Base-by-base conservation (phyloP, 345 rosid species). In the Sisymbrium irio region DNA sequence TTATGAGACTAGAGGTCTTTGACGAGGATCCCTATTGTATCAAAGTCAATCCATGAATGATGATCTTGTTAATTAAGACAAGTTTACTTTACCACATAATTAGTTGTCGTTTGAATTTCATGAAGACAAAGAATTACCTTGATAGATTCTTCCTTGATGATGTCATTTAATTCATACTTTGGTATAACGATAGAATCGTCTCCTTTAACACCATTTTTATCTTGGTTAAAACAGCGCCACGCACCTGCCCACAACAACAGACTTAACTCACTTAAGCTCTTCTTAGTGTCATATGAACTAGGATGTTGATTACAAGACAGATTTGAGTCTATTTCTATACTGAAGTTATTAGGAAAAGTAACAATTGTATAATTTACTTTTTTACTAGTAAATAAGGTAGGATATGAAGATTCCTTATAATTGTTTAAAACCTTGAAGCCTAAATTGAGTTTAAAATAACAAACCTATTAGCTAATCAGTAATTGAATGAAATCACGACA, bases 1-100 rank as follows among this genome's bases (percentile, higher is more conserved):
- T 30, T 14, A 14, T 7, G 49, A 73, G 65, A 54, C 77, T 73
- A 9, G 77, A 49, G 60, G 75, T 54, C 55, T 53, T 50, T 39
- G 70, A 41, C 37, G 14, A 1, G 25, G 54, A 51, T 12, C 69
- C 69, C 69, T 62, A 51, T 47, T 22, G 7, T 45, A 33, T 9
- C 65, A 69, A 58, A 58, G 35, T 9, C 12, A 44, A 56, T 33
- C 18, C 20, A 40, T 54, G 27, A 3, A 69, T 33, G 0, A 7
- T 27, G 28, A 13, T 54, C 30, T 54, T 53, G 6, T 6, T 44
- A 62, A 10, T 6, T 44, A 62, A 25, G 9, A 40, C 25, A 4
- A 39, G 11, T 4, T 61, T 62, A 62, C 0, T 41, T 22, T 30
- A 28, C n/a, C 20, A 8, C 28, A 35, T 18, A 17, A 18, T 2